Evolutionary conservation across 192 early-diverging fungal species (phyloP), one percentile per base, ranked within the genome.

Genomic region (Funneliformis geosporum): DNA sequence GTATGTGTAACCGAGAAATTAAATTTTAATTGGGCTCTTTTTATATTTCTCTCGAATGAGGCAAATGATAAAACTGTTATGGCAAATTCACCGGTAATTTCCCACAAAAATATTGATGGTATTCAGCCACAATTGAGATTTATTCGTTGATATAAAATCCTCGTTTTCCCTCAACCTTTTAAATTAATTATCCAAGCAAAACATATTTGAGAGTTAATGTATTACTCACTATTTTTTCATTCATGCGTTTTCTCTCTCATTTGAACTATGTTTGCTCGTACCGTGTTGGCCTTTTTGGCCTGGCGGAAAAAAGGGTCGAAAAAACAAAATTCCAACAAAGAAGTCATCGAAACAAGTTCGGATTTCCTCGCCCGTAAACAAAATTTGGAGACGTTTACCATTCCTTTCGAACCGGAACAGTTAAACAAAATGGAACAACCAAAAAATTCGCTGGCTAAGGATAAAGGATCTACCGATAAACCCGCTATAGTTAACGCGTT

Each of bases 291-390:
- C 25, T 14, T 27, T 73, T 23, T 25, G 21, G 46, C 8, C 47
- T 73, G 23, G 40, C 71, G 25, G 47, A 73, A 73, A 39, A 73
- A 73, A 46, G 50, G 21, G 47, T 73, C 46, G 28, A 73, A 73
- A 73, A 73, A 73, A 43, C 40, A 18, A 73, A 73, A 73, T 4
- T 9, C 38, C 27, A 44, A 73, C 9, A 21, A 21, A 14, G 6
- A 70, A 40, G 68, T 38, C 21, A 25, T 42, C n/a, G 40, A 44
- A 0, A 40, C 9, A 39, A 42, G 10, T 14, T 40, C 68, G 5
- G 68, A 70, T 6, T 33, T 40, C 23, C 11, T 44, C 33, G 18
- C 2, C 21, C 9, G 8, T 21, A 4, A 70, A 2, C 33, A 39
- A 43, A 42, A 43, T 3, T 40, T 70, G 9, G 40, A 21, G 21